Percentiles rank a stretch among this genome's conserved stretches.
Evolutionary conservation across 352 stramenopile genomes (phyloP).

Genomic region (Phytopythium chamaehyphon): DNA sequence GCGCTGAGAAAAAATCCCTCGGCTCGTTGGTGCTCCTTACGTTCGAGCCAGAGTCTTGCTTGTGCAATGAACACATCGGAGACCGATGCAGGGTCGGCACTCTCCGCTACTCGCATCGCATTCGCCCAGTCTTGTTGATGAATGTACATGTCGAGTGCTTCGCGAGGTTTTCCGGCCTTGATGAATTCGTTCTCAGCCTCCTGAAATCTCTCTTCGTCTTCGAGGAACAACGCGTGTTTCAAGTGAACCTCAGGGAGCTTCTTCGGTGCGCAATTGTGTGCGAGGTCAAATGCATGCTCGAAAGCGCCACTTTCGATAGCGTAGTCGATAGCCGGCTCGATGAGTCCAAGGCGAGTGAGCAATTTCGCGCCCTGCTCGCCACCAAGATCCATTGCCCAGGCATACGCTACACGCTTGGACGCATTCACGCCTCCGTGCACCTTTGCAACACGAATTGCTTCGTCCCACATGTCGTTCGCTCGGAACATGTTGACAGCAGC

Average conservation of each 20-base stretch:
- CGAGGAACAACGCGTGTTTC: constrained; percentile 91
- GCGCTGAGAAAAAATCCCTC: constrained; percentile 92
- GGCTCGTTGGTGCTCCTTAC: constrained; percentile 76
- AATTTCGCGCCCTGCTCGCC: constrained; percentile 89
- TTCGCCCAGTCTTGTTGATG: constrained; percentile 93
- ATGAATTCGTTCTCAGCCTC: constrained; percentile 92
- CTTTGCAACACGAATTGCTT: constrained; percentile 93
- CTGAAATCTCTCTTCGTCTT: constrained; percentile 92
- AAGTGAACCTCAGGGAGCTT: constrained; percentile 92
- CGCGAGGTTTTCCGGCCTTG: constrained; percentile 88
- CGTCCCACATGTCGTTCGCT: constrained; percentile 93
- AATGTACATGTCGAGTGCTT: constrained; percentile 96
- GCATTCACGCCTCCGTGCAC: constrained; percentile 90
- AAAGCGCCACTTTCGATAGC: constrained; percentile 90
- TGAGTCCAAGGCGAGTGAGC: constrained; percentile 88
- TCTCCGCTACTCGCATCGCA: constrained; percentile 90
- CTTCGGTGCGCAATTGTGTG: constrained; percentile 73
- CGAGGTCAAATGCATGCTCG: constrained; percentile 92
- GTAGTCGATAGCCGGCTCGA: constrained; percentile 93
- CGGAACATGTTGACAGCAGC: constrained; percentile 94
- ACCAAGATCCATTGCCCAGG: constrained; percentile 90
- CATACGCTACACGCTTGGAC: constrained; percentile 92
- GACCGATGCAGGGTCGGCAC: constrained; percentile 84
- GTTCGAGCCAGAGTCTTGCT: constrained; percentile 80
- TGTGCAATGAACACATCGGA: constrained; percentile 91